A percentile compares a stretch with the other conserved stretches of the same genome.
phyloP scores from a whole-genome alignment of 805 yeast species.

The Blastobotrys peoriensis region DNA sequence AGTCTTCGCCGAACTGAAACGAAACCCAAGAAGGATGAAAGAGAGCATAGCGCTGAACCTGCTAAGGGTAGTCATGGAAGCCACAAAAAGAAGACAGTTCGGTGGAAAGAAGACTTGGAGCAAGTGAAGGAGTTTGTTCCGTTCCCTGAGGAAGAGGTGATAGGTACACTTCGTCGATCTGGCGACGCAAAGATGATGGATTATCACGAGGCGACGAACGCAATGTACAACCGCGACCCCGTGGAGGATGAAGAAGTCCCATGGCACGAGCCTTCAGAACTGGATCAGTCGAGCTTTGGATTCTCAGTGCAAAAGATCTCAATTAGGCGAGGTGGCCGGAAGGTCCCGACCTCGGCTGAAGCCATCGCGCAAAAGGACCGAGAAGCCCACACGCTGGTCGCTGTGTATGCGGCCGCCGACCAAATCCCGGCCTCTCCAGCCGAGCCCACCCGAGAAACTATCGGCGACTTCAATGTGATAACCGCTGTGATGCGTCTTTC shows the following conservation, averaged over 20 bases:
- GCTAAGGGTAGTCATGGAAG: neutral
- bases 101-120: conserved; percentile 18
- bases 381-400: conserved; percentile 14
- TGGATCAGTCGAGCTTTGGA: conserved; percentile 6
- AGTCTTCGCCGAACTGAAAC: conserved; percentile 1
- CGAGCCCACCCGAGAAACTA: too few relatives aligned
- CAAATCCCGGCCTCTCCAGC: conserved; percentile 4
- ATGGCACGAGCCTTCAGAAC: conserved; percentile 14
- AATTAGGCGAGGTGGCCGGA: conserved; percentile 13
- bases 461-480: too few relatives aligned
- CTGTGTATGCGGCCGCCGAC: conserved; percentile 6
- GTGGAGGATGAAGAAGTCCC: conserved; percentile 14
- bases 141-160: conserved; percentile 8
- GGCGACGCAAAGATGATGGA: conserved; percentile 16
- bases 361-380: conserved; percentile 12
- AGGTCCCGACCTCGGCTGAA: conserved; percentile 9
- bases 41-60: neutral
- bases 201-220: conserved; percentile 12
- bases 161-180: conserved; percentile 3
- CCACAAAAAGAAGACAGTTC: conserved; percentile 14
- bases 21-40: neutral
- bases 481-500: too few relatives aligned
- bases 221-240: neutral
- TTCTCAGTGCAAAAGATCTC: conserved; percentile 2
- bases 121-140: conserved; percentile 10